Percentiles rank a stretch among this genome's conserved stretches.
Evolutionary conservation across 1,284 basidiomycete genomes (phyloP).

Genomic region (Irpex sp.): DNA sequence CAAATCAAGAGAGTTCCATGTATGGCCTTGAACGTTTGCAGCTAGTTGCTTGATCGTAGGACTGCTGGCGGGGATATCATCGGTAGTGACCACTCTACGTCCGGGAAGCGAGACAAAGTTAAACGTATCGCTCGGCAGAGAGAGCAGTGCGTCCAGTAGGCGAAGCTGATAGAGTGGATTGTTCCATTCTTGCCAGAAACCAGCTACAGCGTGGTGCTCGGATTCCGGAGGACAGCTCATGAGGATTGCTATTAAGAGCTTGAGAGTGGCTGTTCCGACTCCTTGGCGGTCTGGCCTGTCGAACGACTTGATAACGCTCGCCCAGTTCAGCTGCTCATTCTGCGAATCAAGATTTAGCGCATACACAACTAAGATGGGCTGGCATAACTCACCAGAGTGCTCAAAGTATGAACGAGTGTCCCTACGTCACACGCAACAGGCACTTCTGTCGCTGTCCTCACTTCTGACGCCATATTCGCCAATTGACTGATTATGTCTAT

Average conservation of each 20-base stretch:
- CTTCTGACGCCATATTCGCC: constrained; percentile 63
- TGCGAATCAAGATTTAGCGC: constrained; percentile 27
- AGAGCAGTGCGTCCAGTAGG: constrained; percentile 84
- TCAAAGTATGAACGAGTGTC: constrained; percentile 67
- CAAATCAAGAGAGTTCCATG: constrained; percentile 93
- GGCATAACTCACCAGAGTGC: constrained; percentile 55
- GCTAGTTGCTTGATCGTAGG: constrained; percentile 86
- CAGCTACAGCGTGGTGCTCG: constrained; percentile 72
- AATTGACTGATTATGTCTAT: constrained; percentile 51
- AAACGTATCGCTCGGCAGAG: constrained; percentile 86
- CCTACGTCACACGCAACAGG: constrained; percentile 71
- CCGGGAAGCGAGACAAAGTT: constrained; percentile 86
- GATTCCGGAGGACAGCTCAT: constrained; percentile 68
- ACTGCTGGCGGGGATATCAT: constrained; percentile 79
- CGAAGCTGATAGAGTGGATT: constrained; percentile 86
- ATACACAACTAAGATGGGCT: constrained; percentile 12
- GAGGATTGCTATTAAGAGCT: constrained; percentile 76
- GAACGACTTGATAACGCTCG: constrained; percentile 73
- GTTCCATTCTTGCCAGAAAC: constrained; percentile 82
- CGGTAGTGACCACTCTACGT: constrained; percentile 77
- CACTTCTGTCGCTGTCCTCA: constrained; percentile 68
- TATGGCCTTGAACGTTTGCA: constrained; percentile 82
- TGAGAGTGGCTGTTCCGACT: constrained; percentile 80
- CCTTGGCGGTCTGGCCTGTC: constrained; percentile 75
- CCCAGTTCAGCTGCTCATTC: constrained; percentile 72